These are phyloP conservation scores for Tripterygium wilfordii DNA, from an alignment of 177 flowering plant species.

Conservation along the genomic window DNA sequence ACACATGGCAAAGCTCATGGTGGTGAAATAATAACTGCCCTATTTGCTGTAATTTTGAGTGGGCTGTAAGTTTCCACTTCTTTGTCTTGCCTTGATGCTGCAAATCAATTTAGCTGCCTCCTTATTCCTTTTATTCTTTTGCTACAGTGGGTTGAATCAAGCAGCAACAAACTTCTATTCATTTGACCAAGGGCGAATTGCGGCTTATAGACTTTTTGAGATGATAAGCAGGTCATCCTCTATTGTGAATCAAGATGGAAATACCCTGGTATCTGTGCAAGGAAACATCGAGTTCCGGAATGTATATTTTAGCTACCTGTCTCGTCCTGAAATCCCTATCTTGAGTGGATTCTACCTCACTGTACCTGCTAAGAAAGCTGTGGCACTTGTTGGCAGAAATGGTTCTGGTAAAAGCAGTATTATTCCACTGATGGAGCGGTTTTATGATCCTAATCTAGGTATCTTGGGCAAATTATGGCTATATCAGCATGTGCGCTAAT, in stretches of 20 bases:
- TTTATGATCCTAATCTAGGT: slow-evolving; percentile 99
- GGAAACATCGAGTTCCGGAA: slow-evolving; percentile 97
- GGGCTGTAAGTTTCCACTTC: slow-evolving; percentile 94
- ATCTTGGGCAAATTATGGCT: slow-evolving; percentile 4
- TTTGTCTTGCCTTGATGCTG: not conserved
- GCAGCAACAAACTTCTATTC: slow-evolving; percentile 99
- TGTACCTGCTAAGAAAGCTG: slow-evolving; percentile 91
- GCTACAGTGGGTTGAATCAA: slow-evolving; percentile 82
- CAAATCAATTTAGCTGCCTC: not conserved
- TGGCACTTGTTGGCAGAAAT: slow-evolving; percentile 97
- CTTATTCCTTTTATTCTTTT: not conserved
- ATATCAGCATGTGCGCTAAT: not conserved
- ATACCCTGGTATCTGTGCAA: slow-evolving; percentile 56
- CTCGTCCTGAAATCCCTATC: slow-evolving; percentile 97
- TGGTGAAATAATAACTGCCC: slow-evolving; percentile 62
- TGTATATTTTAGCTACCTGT: slow-evolving; percentile 88
- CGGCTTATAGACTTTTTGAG: slow-evolving; percentile 97
- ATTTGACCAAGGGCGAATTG: slow-evolving; percentile 98
- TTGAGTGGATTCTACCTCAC: slow-evolving; percentile 93
- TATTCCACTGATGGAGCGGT: slow-evolving; percentile 95
- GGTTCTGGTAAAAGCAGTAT: slow-evolving; percentile 99
- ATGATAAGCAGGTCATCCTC: slow-evolving; percentile 98
- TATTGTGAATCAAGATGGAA: slow-evolving; percentile 68
- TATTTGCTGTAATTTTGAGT: slow-evolving; percentile 91
- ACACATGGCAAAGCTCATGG: slow-evolving; percentile 66